These are phyloP conservation scores for Trichoderma breve DNA, from an alignment of 2,329 filamentous ascomycete genomes.

Conservation along the genomic window DNA sequence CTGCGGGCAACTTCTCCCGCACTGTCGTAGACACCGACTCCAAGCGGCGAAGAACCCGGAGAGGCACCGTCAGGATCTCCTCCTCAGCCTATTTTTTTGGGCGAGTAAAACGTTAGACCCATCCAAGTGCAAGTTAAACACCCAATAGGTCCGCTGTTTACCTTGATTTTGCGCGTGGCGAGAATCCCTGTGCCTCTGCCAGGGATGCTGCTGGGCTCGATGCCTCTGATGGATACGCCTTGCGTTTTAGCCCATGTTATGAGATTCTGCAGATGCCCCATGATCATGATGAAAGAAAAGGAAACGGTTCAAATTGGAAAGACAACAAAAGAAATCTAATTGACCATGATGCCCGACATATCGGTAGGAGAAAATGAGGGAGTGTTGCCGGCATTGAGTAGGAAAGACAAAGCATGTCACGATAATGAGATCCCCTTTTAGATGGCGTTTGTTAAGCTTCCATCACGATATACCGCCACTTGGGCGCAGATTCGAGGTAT, in stretches of 20 bases:
- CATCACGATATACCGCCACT: neutral
- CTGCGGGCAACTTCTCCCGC: slow-evolving; percentile 48
- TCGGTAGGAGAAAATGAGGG: neutral
- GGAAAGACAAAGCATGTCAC: neutral
- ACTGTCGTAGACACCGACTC: slow-evolving; percentile 58
- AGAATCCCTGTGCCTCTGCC: slow-evolving; percentile 72
- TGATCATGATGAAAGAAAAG: neutral
- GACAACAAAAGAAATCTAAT: neutral
- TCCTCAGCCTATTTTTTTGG: slow-evolving; percentile 42
- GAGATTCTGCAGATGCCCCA: slow-evolving; percentile 14
- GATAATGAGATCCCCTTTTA: neutral
- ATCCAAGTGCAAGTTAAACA: neutral
- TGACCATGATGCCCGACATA: neutral
- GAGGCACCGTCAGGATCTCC: slow-evolving; percentile 63
- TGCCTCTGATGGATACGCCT: slow-evolving; percentile 51
- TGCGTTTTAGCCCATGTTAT: slow-evolving; percentile 7
- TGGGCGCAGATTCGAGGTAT: neutral
- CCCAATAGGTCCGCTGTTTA: slow-evolving; percentile 31
- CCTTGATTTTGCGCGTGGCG: slow-evolving; percentile 61
- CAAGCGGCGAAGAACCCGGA: slow-evolving; percentile 61
- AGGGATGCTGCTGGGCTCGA: slow-evolving; percentile 62
- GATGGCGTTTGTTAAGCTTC: neutral
- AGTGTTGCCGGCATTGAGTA: neutral
- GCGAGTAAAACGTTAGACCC: neutral
- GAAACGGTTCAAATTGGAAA: neutral